Evolutionary conservation across 768 basidiomycete species (phyloP), one percentile per base, ranked within the genome.

Genomic region (Suillus alpinus): DNA sequence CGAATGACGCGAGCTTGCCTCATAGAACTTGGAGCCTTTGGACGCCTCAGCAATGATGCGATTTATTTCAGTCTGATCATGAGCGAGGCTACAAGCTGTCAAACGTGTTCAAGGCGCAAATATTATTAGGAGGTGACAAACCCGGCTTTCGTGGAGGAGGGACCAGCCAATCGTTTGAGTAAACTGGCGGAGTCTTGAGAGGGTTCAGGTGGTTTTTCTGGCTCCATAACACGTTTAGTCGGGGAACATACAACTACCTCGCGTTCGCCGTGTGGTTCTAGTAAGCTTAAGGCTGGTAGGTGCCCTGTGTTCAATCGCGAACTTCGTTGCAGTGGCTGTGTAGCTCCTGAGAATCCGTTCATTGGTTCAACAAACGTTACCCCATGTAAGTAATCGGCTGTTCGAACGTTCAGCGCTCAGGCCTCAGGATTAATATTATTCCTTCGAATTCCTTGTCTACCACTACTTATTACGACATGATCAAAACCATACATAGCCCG

Each of bases 11-110:
- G 56, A 36, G 64, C 79, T 68, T 70, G 84, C 89, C 78, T 94
- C 86, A 71, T 92, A 95, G 74, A 91, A 98, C 75, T 94, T 94
- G 31, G 94, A 95, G 4, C 95, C 95, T 69, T 92, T 94, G 7
- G 92, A 94, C 18, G 86, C 94, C 57, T 96, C 92, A 1, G 92
- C 91, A 56, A 96, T 97, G 59, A 94, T 83, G 18, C 84, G 85
- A 66, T 95, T 95, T 49, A 96, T 90, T 69, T 93, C 93, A 36
- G 84, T 81, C 68, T 93, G 91, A 66, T 92, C 91, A 63, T 84
- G 84, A 8, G 88, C 82, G 61, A 92, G 81, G 57, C 90, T 88
- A 63, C 23, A 59, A 23, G 43, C 29, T 0, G 63, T 74, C 59
- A 67, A 64, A 34, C 46, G 13, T 31, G 31, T 31, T 36, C 14